Conservation (phyloP, 768 basidiomycete species). For the Tephrocybe rancida region DNA sequence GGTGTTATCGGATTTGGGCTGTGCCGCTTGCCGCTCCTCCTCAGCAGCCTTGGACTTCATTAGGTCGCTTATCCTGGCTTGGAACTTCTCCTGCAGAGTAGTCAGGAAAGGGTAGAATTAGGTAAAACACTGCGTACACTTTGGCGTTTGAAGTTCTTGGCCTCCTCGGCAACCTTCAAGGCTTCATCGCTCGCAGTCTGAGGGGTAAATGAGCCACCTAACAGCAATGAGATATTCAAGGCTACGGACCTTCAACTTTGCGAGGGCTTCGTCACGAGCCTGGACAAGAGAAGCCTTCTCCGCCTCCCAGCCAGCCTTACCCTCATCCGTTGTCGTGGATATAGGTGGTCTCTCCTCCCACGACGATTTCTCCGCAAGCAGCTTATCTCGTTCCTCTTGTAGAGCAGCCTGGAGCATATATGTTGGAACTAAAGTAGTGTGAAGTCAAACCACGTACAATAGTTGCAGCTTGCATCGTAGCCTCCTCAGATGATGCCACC, state of each 20-base stretch:
- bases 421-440: constrained; percentile 2
- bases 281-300: constrained; percentile 63
- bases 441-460: constrained; percentile 33
- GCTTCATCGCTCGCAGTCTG: constrained; percentile 45
- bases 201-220: not conserved
- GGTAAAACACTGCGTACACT: constrained; percentile 31
- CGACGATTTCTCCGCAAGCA: constrained; percentile 61
- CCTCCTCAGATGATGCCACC: constrained; percentile 23
- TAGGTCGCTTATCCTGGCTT: constrained; percentile 51
- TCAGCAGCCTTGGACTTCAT: constrained; percentile 54
- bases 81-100: constrained; percentile 60
- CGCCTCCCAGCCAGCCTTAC: constrained; percentile 49
- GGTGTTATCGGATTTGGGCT: constrained; percentile 24
- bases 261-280: constrained; percentile 60
- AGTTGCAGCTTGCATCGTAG: constrained; percentile 33
- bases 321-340: constrained; percentile 27
- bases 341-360: constrained; percentile 34
- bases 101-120: constrained; percentile 3
- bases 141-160: constrained; percentile 42
- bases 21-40: constrained; percentile 44
- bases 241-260: constrained; percentile 54
- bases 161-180: constrained; percentile 45
- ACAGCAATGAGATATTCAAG: constrained; percentile 1
- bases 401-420: constrained; percentile 45
- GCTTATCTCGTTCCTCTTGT: constrained; percentile 59